phyloP scores from a whole-genome alignment of 106 monocot species.

The Acorus calamus region DNA sequence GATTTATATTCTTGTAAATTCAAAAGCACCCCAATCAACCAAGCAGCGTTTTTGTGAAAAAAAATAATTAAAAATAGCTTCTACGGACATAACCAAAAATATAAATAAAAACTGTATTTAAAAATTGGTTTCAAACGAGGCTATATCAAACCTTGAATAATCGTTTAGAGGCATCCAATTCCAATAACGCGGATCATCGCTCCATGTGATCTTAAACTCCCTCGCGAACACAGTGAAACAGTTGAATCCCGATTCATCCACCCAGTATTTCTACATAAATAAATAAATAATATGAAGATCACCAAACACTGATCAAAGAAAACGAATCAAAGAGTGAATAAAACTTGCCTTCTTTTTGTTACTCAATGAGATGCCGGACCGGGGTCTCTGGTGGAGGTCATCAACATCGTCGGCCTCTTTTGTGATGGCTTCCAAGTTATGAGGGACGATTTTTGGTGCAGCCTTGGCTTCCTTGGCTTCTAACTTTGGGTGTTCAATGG shows the following conservation, averaged over 20 bases:
- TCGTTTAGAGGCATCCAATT: constrained; percentile 25
- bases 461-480: too few relatives aligned
- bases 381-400: neutral
- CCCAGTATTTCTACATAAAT: constrained; percentile 45
- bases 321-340: constrained; percentile 1
- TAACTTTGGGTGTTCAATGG: too few relatives aligned
- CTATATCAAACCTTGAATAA: constrained; percentile 5
- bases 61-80: too few relatives aligned
- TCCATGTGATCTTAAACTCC: constrained; percentile 45
- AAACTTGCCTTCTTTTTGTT: constrained; percentile 4
- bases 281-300: neutral
- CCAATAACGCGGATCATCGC: constrained; percentile 43
- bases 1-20: too few relatives aligned
- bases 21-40: too few relatives aligned
- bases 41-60: too few relatives aligned
- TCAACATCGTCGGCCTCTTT: constrained; percentile 3
- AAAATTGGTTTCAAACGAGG: neutral
- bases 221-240: constrained; percentile 40
- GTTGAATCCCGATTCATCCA: constrained; percentile 38
- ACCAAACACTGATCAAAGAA: neutral
- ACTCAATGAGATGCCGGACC: constrained; percentile 8
- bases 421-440: constrained; percentile 3
- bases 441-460: neutral
- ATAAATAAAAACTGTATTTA: neutral
- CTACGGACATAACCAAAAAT: too few relatives aligned